Base-by-base conservation (phyloP, 78 protist genomes). In the Anaeramoeba ignava region DNA sequence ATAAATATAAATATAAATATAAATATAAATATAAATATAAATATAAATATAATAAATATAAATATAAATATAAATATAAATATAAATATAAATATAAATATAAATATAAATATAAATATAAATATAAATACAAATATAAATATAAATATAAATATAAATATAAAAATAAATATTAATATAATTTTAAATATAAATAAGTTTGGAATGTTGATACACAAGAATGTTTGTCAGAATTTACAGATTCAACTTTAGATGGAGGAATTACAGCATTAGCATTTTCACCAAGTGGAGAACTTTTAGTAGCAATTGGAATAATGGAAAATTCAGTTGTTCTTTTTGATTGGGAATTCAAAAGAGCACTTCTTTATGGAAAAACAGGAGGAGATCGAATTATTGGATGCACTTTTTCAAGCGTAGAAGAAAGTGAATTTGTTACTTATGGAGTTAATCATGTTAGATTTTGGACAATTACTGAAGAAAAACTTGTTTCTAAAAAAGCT, bases 361-460 rank as follows among this genome's bases (percentile, higher is more conserved):
- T 12, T 34, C 3, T 0, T 36, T 12, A 85, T 27, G 86, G 84
- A 0, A 0, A 82, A 2, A 40, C 41, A 0, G 78, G 8, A 1
- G 86, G 86, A 23, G 40, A 36, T 38, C 34, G 33, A 33, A 2
- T 89, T 2, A 36, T 84, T 38, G 84, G 0, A 8, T 38, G 34
- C 40, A 3, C 33, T 31, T 81, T 38, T 54, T 38, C 78, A 39
- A 33, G 78, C 41, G 54, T 78, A 0, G 87, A 33, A 17, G 86
- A 83, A 37, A 38, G 38, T 41, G 54, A 1, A 54, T 31, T 88
- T 81, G 83, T 86, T 38, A 88, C 88, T 27, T 3, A 34, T 78
- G 93, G 91, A 0, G 82, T 39, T 33, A 31, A 79, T 82, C 90
- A 86, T 86, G 33, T 86, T 73, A 42, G 12, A 79, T 79, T 86